These are phyloP conservation scores for Tetrapisispora namnaoensis DNA, from an alignment of 805 yeast genomes.

Conservation along the genomic window DNA sequence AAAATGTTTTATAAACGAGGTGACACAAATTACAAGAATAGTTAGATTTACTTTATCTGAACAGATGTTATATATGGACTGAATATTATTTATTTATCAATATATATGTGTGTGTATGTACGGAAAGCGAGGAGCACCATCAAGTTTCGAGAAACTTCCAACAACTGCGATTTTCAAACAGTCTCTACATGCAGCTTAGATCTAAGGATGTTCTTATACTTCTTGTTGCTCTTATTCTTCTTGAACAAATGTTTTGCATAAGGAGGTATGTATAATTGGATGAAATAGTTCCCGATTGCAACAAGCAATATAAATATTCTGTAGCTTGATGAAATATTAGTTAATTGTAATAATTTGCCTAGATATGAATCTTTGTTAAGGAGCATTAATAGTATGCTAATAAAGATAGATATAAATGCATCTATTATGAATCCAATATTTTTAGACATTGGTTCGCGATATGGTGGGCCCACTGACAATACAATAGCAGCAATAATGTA, in stretches of 20 bases:
- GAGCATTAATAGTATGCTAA: slow-evolving; percentile 48
- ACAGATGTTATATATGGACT: no score
- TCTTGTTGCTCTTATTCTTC: slow-evolving; percentile 32
- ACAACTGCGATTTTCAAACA: background rate
- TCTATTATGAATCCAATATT: slow-evolving; percentile 67
- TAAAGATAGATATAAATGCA: slow-evolving; percentile 37
- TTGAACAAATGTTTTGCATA: slow-evolving; percentile 26
- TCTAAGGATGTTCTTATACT: slow-evolving; percentile 27
- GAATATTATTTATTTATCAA: background rate
- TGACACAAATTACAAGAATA: no score
- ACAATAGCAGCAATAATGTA: slow-evolving; percentile 76
- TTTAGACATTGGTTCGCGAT: slow-evolving; percentile 61
- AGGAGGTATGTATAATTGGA: slow-evolving; percentile 28
- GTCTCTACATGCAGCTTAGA: slow-evolving; percentile 2
- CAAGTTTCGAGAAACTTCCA: no score
- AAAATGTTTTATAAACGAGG: background rate
- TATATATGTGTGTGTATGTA: background rate
- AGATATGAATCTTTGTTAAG: slow-evolving; percentile 42
- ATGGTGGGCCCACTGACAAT: slow-evolving; percentile 90
- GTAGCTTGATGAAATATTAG: slow-evolving; percentile 44
- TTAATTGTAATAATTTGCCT: slow-evolving; percentile 69
- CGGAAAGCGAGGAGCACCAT: no score
- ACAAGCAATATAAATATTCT: slow-evolving; percentile 40
- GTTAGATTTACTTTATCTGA: no score
- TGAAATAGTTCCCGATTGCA: slow-evolving; percentile 41